Percentiles rank a stretch among this genome's conserved stretches.
These are phyloP conservation scores for Pseudocercospora musae DNA, from an alignment of 2,329 filamentous ascomycete genomes.

Conservation along the genomic window DNA sequence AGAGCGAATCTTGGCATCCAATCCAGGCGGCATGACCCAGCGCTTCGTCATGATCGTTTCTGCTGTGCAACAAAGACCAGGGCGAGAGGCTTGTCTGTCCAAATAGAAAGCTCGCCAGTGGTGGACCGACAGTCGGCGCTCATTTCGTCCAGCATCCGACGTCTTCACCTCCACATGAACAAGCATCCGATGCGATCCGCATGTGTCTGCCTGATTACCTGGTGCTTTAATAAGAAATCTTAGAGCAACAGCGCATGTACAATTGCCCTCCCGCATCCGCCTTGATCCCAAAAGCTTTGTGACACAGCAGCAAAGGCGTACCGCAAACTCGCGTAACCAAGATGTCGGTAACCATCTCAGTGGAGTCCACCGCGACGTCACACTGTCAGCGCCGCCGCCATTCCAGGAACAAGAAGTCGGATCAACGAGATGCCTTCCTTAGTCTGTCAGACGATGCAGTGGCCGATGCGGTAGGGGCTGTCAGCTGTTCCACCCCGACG, in stretches of 20 bases:
- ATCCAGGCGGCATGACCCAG: not conserved
- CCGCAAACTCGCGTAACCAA: slow-evolving; percentile 5
- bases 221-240: slow-evolving; percentile 6
- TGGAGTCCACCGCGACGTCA: slow-evolving; percentile 14
- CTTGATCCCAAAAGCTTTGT: slow-evolving; percentile 9
- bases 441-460: slow-evolving; percentile 27
- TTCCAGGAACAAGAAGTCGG: slow-evolving; percentile 26
- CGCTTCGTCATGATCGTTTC: slow-evolving; percentile 1
- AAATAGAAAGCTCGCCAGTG: not conserved
- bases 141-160: not conserved
- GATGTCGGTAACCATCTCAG: slow-evolving; percentile 14
- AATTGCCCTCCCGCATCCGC: not conserved
- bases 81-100: not conserved
- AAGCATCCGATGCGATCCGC: not conserved
- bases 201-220: not conserved
- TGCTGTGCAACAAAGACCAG: not conserved
- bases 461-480: not conserved
- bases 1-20: not conserved
- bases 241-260: not conserved
- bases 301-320: slow-evolving; percentile 16
- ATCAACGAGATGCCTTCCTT: slow-evolving; percentile 28
- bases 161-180: not conserved
- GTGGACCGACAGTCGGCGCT: not conserved
- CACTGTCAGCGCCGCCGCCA: slow-evolving; percentile 20
- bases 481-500: slow-evolving; percentile 20